Evolutionary conservation across 192 early-diverging fungal species (phyloP), one percentile per base, ranked within the genome.

Genomic region (Linnemannia elongata): DNA sequence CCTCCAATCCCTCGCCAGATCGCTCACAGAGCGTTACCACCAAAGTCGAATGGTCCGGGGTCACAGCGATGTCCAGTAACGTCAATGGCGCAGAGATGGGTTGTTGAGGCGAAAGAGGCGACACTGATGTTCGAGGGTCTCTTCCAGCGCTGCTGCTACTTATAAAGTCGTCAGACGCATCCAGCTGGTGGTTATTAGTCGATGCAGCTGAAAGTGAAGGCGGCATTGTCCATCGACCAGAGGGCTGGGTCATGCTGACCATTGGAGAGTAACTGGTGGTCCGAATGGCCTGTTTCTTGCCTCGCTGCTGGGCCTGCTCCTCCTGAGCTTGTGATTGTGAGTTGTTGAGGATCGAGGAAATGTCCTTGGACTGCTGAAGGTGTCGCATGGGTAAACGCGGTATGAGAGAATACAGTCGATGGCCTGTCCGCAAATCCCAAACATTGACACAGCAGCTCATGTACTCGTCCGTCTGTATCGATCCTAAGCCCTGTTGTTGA

Each of bases 361-460:
- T 71, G 38, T 47, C 72, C 30, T 41, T 45, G 38, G 75, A 36
- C n/a, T 63, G 74, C 10, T 83, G 76, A 1, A 69, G 10, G 24
- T 73, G 52, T 3, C 74, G 73, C 45, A 47, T 70, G 17, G 82
- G 77, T 38, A 84, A 39, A 4, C 82, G 55, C 13, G 89, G 89
- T 6, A 90, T 86, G 1, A 92, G 77, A 22, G 88, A 88, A 72
- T 89, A 90, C 0, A 86, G 70, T 20, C 88, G 41, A 6, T 88
- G 52, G 3, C 90, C 91, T 1, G 88, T 92, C 12, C 82, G 78
- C 10, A 92, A 57, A 55, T 89, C 88, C 91, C 91, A 92, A 3
- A 92, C 90, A 79, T 92, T 89, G 1, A 92, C 81, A 66, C 90
- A 92, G 20, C 81, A 81, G 54, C 80, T 77, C 38, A 80, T 80